Evolutionary conservation across 345 rosid genomes (phyloP), one percentile per base, ranked within the genome.

Genomic region (Chamaenerion angustifolium): DNA sequence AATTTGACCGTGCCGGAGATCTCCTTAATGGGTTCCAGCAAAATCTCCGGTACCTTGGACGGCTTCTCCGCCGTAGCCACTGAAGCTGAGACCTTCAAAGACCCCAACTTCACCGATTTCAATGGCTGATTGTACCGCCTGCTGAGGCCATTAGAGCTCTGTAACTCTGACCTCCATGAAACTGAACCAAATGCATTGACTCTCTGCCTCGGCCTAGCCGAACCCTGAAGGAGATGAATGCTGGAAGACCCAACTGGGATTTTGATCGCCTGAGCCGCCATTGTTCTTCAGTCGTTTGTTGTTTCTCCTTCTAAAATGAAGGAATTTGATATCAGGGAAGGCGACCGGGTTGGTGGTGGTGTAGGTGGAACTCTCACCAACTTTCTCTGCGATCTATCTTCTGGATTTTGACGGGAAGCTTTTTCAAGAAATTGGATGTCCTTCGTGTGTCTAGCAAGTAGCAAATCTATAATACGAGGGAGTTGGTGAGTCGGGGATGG

Each of bases 1-100:
- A 87, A 64, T 52, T 69, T 76, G 54, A 92, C 77, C 11, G 78
- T 77, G 57, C 96, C 96, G 14, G 87, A 87, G 56, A 87, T 86
- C 58, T 86, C 87, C 40, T 61, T 71, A 48, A 90, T 90, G 64
- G 96, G 96, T 51, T 81, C 83, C 71, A 90, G 60, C 35, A 83
- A 76, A 49, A 86, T 76, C 70, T 87, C 88, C 17, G 95, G 76
- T 3, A 77, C 80, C 46, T 58, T 59, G 10, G 82, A 77, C 23
- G 81, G 74, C 56, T 79, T 90, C 74, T 79, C 86, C 0, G 94
- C 56, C 8, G 82, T 68, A 49, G 76, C 79, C 16, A 66, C 74
- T 10, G 70, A 66, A 17, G 67, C 71, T n/a, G 59, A 35, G 18
- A 74, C 78, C 66, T 45, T 63, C 19, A 80, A 40, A 17, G 70